Evolutionary conservation across 352 stramenopile genomes (phyloP).

Genomic region (Sclerospora graminicola): DNA sequence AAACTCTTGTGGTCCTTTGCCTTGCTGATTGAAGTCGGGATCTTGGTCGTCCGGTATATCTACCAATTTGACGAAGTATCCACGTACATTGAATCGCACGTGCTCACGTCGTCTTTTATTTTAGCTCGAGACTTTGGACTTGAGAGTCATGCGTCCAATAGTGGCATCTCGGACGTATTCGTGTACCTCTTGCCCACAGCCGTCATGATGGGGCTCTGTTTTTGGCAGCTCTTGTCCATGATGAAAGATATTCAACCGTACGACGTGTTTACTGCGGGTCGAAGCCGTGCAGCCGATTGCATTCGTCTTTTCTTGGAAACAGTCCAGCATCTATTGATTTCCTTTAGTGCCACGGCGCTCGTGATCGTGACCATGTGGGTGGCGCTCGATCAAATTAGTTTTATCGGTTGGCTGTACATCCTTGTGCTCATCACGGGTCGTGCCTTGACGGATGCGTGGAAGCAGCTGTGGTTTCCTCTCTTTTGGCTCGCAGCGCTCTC

Average conservation of each 20-base stretch:
- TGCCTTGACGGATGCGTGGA: slow-evolving; percentile 46
- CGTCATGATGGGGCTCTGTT: slow-evolving; percentile 60
- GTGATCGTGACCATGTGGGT: slow-evolving; percentile 63
- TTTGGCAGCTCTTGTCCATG: slow-evolving; percentile 77
- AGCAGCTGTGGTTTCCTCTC: slow-evolving; percentile 63
- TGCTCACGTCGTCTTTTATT: slow-evolving; percentile 72
- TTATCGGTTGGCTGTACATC: slow-evolving; percentile 56
- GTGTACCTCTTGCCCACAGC: slow-evolving; percentile 68
- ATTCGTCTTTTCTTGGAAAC: slow-evolving; percentile 48
- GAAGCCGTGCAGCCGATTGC: slow-evolving; percentile 39
- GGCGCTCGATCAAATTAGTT: slow-evolving; percentile 48
- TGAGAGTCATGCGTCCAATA: slow-evolving; percentile 48
- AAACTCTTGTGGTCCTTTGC: slow-evolving; percentile 72
- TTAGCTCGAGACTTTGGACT: slow-evolving; percentile 63
- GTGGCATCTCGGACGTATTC: slow-evolving; percentile 60
- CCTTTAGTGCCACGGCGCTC: slow-evolving; percentile 56
- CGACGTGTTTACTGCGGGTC: slow-evolving; percentile 47
- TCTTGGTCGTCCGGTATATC: slow-evolving; percentile 63
- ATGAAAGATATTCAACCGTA: slow-evolving; percentile 53
- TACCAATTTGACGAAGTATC: slow-evolving; percentile 75
- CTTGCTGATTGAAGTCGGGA: slow-evolving; percentile 53
- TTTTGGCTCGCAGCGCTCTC: slow-evolving; percentile 66
- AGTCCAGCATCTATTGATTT: slow-evolving; percentile 50
- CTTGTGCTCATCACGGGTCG: slow-evolving; percentile 47
- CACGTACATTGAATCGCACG: slow-evolving; percentile 41